These are phyloP conservation scores for Atalantia buxifolia DNA, from an alignment of 345 rosid species.

Conservation along the genomic window DNA sequence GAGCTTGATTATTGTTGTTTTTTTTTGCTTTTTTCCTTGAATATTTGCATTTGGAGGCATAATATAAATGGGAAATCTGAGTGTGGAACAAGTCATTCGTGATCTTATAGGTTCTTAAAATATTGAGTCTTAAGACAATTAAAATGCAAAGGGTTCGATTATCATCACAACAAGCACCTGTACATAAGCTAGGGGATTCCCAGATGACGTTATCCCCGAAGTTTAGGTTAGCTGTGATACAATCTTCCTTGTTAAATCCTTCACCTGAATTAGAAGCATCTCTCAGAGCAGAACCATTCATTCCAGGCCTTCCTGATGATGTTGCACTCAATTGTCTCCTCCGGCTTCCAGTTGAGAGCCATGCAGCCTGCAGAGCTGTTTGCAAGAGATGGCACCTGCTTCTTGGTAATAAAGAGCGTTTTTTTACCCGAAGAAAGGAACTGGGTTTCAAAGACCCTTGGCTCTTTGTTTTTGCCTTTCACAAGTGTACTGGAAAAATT, in stretches of 20 bases:
- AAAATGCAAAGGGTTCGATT: conserved; percentile 86
- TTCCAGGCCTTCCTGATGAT: conserved; percentile 92
- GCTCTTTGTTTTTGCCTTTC: conserved; percentile 78
- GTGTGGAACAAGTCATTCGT: conserved; percentile 3
- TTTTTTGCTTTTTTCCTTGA: neutral
- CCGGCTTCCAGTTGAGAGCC: conserved; percentile 71
- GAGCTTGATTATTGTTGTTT: neutral
- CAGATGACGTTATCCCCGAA: conserved; percentile 81
- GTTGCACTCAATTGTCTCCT: conserved; percentile 75
- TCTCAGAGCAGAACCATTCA: conserved; percentile 53
- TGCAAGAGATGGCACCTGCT: conserved; percentile 81
- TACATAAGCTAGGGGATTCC: conserved; percentile 86
- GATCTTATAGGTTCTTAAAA: neutral
- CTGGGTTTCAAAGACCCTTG: conserved; percentile 74
- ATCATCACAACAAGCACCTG: conserved; percentile 71
- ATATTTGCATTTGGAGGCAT: neutral
- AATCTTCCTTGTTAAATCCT: conserved; percentile 49
- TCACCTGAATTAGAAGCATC: conserved; percentile 53
- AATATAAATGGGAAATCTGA: conserved; percentile 1
- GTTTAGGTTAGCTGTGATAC: conserved; percentile 63
- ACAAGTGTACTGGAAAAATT: conserved; percentile 69
- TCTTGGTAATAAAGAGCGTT: conserved; percentile 63
- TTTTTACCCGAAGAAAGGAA: conserved; percentile 67
- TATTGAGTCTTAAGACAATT: neutral
- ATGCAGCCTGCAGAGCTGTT: conserved; percentile 52